Base-by-base conservation (phyloP, 2,329 filamentous ascomycete species). In the Rhynchosporium agropyri region DNA sequence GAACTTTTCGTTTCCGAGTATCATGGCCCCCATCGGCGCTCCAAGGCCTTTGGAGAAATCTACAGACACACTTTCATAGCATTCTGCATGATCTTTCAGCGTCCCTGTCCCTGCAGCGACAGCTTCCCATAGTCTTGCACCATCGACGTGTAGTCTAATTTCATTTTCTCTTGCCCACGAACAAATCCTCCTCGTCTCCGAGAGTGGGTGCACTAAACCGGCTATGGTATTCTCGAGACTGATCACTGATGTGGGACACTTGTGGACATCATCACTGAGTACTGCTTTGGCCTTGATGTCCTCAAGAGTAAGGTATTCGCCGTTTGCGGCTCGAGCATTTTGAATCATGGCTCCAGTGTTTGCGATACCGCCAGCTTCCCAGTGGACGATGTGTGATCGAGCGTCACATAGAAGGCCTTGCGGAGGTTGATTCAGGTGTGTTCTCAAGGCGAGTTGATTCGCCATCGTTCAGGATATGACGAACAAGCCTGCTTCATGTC, bases 391-490 rank as follows among this genome's bases (percentile, higher is more conserved):
- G 74, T 97, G 93, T 3, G 86, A 84, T 42, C 91, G 84, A 66
- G 86, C 80, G 73, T 97, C 92, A 69, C 89, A 91, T 5, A 97
- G 78, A 4, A 97, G 84, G 6, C 84, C 84, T 74, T 96, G 86
- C 0, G 94, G 93, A 13, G 93, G 92, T 63, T 90, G 88, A 0
- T 80, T 83, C n/a, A 97, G 81, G 64, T 94, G 89, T 1, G 90
- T 83, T 45, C 92, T 86, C 50, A 97, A 82, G 0, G 89, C 88
- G n/a, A 97, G 80, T 75, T 97, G 92, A 77, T 97, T 97, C 45
- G 91, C 92, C 92, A 97, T 96, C 2, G 92, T 97, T 2, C 93
- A 93, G 0, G 91, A 95, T 62, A 96, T 81, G 58, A 97, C 90
- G 58, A 97, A 87, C 4, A 97, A 80, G 0, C 84, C 89, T 6